phyloP scores from a whole-genome alignment of 2,329 filamentous ascomycete genomes.

The Alternaria consortialis region DNA sequence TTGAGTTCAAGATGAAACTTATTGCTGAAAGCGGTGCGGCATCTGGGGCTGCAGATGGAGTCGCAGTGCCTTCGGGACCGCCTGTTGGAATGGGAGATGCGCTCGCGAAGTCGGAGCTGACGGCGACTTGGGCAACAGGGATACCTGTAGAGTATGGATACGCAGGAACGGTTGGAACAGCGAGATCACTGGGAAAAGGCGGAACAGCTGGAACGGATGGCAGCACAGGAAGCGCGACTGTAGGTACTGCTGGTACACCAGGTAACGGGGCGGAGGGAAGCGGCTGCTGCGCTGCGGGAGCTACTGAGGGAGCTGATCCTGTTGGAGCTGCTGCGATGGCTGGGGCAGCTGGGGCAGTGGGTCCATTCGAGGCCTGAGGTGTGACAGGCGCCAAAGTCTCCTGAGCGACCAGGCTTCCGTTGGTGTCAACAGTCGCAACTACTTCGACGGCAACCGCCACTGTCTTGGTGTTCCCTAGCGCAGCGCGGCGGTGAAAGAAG shows the following conservation, averaged over 20 bases:
- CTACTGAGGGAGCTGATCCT: constrained; percentile 2
- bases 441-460: constrained; percentile 45
- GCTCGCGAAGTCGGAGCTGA: constrained; percentile 10
- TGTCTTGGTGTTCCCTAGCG: constrained; percentile 25
- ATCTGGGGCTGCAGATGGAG: constrained; percentile 4
- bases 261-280: constrained; percentile 16
- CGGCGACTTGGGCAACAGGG: constrained; percentile 13
- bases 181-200: constrained; percentile 46
- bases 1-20: constrained; percentile 25
- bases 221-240: constrained; percentile 20
- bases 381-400: constrained; percentile 29
- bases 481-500: constrained; percentile 46
- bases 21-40: constrained; percentile 9
- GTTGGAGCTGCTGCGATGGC: constrained; percentile 1
- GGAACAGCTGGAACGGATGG: constrained; percentile 45
- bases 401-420: constrained; percentile 38
- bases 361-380: constrained; percentile 6
- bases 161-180: constrained; percentile 39
- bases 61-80: constrained; percentile 10
- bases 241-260: constrained; percentile 16
- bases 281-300: constrained; percentile 4
- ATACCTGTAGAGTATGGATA: constrained; percentile 45
- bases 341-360: background rate
- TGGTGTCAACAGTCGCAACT: constrained; percentile 40
- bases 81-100: constrained; percentile 21